phyloP scores from a whole-genome alignment of 1,284 basidiomycete genomes.

The Boletus hoseneyae region DNA sequence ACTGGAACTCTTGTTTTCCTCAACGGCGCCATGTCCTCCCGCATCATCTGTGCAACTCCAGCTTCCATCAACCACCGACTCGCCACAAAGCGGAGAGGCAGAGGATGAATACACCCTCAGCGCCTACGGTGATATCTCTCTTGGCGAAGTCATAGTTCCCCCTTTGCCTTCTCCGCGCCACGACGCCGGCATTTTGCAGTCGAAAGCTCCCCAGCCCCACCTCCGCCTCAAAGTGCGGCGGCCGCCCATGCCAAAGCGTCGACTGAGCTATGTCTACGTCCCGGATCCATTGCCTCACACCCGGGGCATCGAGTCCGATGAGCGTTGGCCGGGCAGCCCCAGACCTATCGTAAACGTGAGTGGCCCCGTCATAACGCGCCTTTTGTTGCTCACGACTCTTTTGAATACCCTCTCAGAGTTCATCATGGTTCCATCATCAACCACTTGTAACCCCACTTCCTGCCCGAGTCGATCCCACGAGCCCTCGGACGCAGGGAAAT shows the following conservation, averaged over 20 bases:
- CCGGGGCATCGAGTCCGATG: slow-evolving; percentile 1
- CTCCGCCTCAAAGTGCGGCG: slow-evolving; percentile 27
- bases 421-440: slow-evolving; percentile 17
- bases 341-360: slow-evolving; percentile 17
- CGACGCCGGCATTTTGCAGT: background rate
- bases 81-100: slow-evolving; percentile 3
- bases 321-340: slow-evolving; percentile 16
- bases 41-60: background rate
- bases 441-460: slow-evolving; percentile 11
- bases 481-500: background rate
- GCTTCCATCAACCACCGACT: background rate
- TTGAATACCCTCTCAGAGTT: slow-evolving; percentile 1
- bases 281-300: slow-evolving; percentile 5
- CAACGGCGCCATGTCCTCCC: background rate
- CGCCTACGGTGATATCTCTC: slow-evolving; percentile 28
- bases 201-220: slow-evolving; percentile 9
- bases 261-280: slow-evolving; percentile 8
- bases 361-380: background rate
- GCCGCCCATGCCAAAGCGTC: slow-evolving; percentile 28
- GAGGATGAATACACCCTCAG: slow-evolving; percentile 30
- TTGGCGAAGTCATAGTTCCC: slow-evolving; percentile 16
- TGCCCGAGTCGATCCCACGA: background rate
- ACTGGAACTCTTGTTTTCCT: background rate
- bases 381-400: background rate
- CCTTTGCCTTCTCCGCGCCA: background rate